Evolutionary conservation across 176 grass and related monocot genomes (phyloP).

Genomic region (Alloteropsis semialata): DNA sequence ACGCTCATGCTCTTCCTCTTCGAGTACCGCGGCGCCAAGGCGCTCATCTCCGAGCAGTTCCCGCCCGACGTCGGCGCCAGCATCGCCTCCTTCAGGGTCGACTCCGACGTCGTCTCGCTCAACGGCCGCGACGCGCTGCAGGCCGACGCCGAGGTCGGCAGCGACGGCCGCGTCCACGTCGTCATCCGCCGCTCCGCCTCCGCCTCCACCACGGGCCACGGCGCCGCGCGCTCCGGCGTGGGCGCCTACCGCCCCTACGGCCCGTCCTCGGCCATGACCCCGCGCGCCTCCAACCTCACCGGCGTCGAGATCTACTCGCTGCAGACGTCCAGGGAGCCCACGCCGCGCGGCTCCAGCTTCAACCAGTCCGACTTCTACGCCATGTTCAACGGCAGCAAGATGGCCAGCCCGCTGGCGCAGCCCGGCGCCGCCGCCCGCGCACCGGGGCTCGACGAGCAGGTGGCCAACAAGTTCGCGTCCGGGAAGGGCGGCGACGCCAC

Average conservation of each 20-base stretch:
- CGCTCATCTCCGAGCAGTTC: slow-evolving; percentile 98
- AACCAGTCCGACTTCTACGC: slow-evolving; percentile 99
- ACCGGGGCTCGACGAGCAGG: slow-evolving; percentile 56
- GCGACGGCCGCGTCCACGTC: slow-evolving; percentile 70
- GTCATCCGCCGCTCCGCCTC: slow-evolving; percentile 46
- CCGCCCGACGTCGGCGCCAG: slow-evolving; percentile 77
- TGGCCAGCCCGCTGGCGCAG: slow-evolving; percentile 53
- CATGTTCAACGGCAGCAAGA: slow-evolving; percentile 83
- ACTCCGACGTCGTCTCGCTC: slow-evolving; percentile 93
- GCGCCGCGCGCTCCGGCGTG: slow-evolving; percentile 28
- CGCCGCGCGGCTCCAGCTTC: slow-evolving; percentile 88
- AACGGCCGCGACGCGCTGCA: slow-evolving; percentile 83
- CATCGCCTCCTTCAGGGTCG: slow-evolving; percentile 89
- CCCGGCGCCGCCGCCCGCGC: slow-evolving; percentile 5
- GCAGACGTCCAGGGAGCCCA: slow-evolving; percentile 89
- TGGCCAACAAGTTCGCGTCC: slow-evolving; percentile 45
- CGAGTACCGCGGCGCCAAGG: slow-evolving; percentile 97
- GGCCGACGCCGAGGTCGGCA: slow-evolving; percentile 88
- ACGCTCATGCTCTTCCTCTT: slow-evolving; percentile 99
- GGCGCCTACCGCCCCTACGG: slow-evolving; percentile 35
- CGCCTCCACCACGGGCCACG: slow-evolving; percentile 49
- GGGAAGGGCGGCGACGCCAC: slow-evolving; percentile 21
- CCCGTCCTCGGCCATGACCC: slow-evolving; percentile 65
- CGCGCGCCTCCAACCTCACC: slow-evolving; percentile 86
- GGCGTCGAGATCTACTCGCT: slow-evolving; percentile 99